Evolutionary conservation across 2,329 filamentous ascomycete genomes (phyloP).

Genomic region (Diaporthe sp.): DNA sequence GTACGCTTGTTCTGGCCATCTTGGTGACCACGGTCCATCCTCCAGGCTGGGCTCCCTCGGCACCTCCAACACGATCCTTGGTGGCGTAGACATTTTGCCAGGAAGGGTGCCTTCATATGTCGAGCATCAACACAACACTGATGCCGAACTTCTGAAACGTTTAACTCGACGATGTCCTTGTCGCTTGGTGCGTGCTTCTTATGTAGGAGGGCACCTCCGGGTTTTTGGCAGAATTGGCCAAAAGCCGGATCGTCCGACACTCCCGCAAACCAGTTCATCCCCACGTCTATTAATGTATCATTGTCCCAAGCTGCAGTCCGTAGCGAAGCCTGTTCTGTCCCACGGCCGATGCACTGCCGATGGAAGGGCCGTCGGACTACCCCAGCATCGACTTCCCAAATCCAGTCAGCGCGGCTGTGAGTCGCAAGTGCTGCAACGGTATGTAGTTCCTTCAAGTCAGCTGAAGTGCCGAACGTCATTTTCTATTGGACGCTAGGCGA

Average conservation of each 20-base stretch:
- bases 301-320: background rate
- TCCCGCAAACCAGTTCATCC: background rate
- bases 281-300: constrained; percentile 1
- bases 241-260: background rate
- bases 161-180: background rate
- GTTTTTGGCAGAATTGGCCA: background rate
- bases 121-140: background rate
- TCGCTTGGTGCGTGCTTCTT: background rate
- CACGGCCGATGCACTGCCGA: background rate
- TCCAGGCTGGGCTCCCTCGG: constrained; percentile 15
- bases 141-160: constrained; percentile 1
- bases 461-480: constrained; percentile 5
- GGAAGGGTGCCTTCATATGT: background rate
- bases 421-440: background rate
- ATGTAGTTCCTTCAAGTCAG: constrained; percentile 15
- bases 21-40: constrained; percentile 12
- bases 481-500: background rate
- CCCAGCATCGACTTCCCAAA: constrained; percentile 9
- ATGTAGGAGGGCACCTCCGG: background rate
- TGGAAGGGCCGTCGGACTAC: constrained; percentile 15
- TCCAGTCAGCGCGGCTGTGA: constrained; percentile 26
- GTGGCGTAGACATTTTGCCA: constrained; percentile 5
- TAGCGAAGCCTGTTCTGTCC: constrained; percentile 12
- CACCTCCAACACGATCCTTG: constrained; percentile 13
- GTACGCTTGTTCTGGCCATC: background rate